Percentiles rank a stretch among this genome's conserved stretches.
These are phyloP conservation scores for Paramecium pentaurelia DNA, from an alignment of 73 alveolate genomes.

Conservation along the genomic window DNA sequence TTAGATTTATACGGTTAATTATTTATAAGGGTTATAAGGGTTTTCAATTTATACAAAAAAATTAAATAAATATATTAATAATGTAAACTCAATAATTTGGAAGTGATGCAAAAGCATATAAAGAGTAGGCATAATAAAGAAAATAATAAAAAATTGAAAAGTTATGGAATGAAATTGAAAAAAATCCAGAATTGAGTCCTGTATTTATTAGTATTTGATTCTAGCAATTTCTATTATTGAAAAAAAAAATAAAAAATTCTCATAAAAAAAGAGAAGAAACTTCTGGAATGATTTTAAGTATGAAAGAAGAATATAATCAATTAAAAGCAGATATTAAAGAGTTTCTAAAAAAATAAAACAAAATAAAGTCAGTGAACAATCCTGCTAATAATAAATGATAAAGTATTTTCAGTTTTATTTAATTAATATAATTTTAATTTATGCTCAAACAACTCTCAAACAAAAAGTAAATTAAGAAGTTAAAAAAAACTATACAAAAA, in stretches of 20 bases:
- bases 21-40: background rate
- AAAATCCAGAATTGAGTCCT: background rate
- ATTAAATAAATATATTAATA: background rate
- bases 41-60: background rate
- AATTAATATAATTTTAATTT: conserved; percentile 9
- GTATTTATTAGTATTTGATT: background rate
- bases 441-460: conserved; percentile 33
- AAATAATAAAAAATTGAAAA: background rate
- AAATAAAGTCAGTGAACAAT: conserved; percentile 14
- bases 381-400: background rate
- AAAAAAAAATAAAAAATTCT: background rate
- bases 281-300: background rate
- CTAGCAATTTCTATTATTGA: background rate
- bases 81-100: background rate
- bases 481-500: background rate
- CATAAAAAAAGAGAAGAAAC: conserved; percentile 9
- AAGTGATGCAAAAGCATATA: background rate
- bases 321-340: conserved; percentile 21
- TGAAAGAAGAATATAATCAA: background rate
- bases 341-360: conserved; percentile 15
- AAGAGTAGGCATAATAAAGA: background rate
- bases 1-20: background rate
- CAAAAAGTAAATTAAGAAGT: background rate
- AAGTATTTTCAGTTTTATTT: background rate
- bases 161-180: conserved; percentile 10